Base-by-base conservation (phyloP, 176 grass and related monocot species). In the barley (Hordeum vulgare) region DNA sequence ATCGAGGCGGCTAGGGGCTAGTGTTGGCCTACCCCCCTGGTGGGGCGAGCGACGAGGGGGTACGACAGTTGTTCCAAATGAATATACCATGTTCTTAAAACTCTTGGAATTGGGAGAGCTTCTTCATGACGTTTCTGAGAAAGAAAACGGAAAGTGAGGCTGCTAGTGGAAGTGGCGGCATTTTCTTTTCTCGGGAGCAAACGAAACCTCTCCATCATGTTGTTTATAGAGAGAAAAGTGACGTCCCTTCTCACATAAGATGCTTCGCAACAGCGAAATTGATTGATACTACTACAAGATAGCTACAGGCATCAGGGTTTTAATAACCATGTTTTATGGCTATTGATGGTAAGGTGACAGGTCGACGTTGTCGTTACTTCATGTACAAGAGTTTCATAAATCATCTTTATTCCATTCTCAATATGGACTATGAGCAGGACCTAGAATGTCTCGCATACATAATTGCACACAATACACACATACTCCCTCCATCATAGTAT, bases 171-270 rank as follows among this genome's bases (percentile, higher is more conserved):
- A 51, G 47, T 1, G 47, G 45, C 7, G 37, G 79, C 27, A 47
- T 41, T 82, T 61, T 28, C 36, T 31, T 82, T 61, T 41, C 39
- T 25, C 61, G 14, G 76, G 40, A 28, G 40, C 41, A 65, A 68
- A 76, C 63, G 62, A 51, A 39, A 74, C 71, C 44, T 82, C 73
- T 57, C 73, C 44, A 56, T 90, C 88, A 72, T 58, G 83, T 41
- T 63, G 77, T 89, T 89, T 57, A 59, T 41, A 44, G 72, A 42
- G 72, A 66, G 84, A 86, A 49, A 82, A 67, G 28, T 12, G 65
- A 86, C 58, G 7, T 78, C 21, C 49, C 74, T 86, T 78, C 79
- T 74, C 78, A 12, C 79, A 78, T n/a, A 86, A 78, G 74, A 44
- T 85, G 82, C 82, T 53, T 69, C 71, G 5, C 69, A 54, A 56